These are phyloP conservation scores for Fusarium piperis DNA, from an alignment of 2,329 filamentous ascomycete genomes.

Conservation along the genomic window DNA sequence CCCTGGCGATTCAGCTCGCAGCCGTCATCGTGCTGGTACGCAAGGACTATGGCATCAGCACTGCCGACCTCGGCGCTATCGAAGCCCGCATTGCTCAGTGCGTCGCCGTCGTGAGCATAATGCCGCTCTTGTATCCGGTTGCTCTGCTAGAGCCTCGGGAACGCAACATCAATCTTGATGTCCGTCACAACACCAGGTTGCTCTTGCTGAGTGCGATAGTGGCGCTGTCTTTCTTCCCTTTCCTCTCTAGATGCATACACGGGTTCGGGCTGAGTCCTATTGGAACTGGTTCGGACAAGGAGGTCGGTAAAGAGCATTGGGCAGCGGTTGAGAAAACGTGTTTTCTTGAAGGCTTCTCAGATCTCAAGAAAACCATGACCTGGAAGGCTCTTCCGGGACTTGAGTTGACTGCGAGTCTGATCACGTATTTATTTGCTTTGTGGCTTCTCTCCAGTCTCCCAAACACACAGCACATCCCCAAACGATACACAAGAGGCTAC, in stretches of 20 bases:
- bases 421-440: constrained; percentile 12
- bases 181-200: constrained; percentile 14
- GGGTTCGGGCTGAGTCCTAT: constrained; percentile 23
- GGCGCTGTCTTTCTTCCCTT: constrained; percentile 37
- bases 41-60: constrained; percentile 39
- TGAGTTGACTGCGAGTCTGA: constrained; percentile 12
- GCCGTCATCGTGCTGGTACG: constrained; percentile 30
- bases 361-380: not conserved
- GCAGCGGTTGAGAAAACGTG: constrained; percentile 16
- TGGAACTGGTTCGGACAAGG: constrained; percentile 9
- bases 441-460: constrained; percentile 25
- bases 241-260: constrained; percentile 39
- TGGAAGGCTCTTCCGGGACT: constrained; percentile 10
- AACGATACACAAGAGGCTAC: not conserved
- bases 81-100: constrained; percentile 35
- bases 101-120: constrained; percentile 33
- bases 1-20: constrained; percentile 34
- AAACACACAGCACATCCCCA: not conserved
- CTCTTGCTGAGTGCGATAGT: constrained; percentile 15
- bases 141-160: constrained; percentile 17
- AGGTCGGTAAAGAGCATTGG: constrained; percentile 16
- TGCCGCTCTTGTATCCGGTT: constrained; percentile 36
- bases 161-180: not conserved
- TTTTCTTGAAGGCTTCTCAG: not conserved
- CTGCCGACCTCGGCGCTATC: constrained; percentile 31